A percentile compares a stretch with the other conserved stretches of the same genome.
phyloP scores from a whole-genome alignment of 2,329 filamentous ascomycete genomes.

The Aphanocladium album region DNA sequence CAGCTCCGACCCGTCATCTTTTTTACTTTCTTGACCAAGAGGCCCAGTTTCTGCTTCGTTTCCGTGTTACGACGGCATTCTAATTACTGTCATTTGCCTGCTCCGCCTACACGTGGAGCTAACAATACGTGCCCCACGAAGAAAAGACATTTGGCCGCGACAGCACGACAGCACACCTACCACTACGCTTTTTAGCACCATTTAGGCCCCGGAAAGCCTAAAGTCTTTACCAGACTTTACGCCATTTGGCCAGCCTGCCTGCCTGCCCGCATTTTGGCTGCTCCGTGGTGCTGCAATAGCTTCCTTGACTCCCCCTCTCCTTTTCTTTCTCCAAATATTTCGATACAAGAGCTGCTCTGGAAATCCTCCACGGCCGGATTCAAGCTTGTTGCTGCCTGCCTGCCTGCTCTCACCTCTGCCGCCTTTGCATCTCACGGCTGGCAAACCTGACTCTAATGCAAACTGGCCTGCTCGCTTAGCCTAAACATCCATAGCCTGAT shows the following conservation, averaged over 20 bases:
- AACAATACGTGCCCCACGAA: slow-evolving; percentile 2
- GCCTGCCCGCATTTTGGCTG: slow-evolving; percentile 2
- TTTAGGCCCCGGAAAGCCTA: neutral
- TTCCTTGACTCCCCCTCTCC: neutral
- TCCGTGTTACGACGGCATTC: neutral
- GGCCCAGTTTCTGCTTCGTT: neutral
- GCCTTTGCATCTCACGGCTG: neutral
- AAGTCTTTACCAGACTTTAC: neutral
- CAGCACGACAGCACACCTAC: neutral
- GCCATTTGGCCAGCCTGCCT: neutral
- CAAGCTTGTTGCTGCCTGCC: neutral
- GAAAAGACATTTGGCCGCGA: neutral
- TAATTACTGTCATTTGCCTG: neutral
- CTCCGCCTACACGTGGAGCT: slow-evolving; percentile 5
- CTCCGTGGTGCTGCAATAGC: neutral
- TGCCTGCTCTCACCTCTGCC: neutral
- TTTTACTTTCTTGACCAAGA: neutral
- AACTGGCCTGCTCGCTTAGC: neutral
- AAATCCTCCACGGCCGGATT: neutral
- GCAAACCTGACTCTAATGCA: neutral
- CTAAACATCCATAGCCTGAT: neutral
- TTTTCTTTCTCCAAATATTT: neutral
- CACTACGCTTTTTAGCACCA: neutral
- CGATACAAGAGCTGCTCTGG: neutral
- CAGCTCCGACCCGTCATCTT: neutral